These are phyloP conservation scores for Juncus inflexus DNA, from an alignment of 176 grass and related monocot genomes.

Conservation along the genomic window DNA sequence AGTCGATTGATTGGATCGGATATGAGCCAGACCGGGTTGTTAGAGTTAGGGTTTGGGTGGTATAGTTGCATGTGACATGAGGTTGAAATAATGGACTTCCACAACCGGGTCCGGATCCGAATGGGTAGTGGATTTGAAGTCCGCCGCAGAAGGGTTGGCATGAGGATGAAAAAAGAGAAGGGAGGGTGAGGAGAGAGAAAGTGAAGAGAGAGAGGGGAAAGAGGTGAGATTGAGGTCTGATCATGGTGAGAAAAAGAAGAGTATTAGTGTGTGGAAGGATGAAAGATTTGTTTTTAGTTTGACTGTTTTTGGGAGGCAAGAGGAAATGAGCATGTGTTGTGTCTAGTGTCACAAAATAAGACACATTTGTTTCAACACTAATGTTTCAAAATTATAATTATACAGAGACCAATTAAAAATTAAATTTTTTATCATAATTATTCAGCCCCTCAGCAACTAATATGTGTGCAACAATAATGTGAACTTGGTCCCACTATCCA, in stretches of 20 bases:
- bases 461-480: too few relatives aligned
- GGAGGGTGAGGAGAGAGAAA: not conserved
- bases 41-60: not conserved
- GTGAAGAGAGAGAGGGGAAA: conserved; percentile 3
- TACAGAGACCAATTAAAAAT: too few relatives aligned
- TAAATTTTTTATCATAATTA: too few relatives aligned
- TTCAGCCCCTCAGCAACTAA: too few relatives aligned
- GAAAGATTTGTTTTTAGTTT: too few relatives aligned
- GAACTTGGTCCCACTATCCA: too few relatives aligned
- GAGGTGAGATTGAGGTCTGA: not conserved
- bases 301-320: too few relatives aligned
- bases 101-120: conserved; percentile 26
- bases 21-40: conserved; percentile 24
- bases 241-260: not conserved
- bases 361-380: too few relatives aligned
- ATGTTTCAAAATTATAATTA: too few relatives aligned
- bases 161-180: conserved; percentile 3
- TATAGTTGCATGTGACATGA: conserved; percentile 16
- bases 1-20: conserved; percentile 28
- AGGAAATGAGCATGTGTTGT: too few relatives aligned
- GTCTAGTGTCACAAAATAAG: too few relatives aligned
- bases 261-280: conserved; percentile 2
- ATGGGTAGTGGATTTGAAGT: conserved; percentile 24
- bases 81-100: conserved; percentile 26
- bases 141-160: conserved; percentile 28